Base-by-base conservation (phyloP, 2,329 filamentous ascomycete genomes). In the Colletotrichum somersetense region DNA sequence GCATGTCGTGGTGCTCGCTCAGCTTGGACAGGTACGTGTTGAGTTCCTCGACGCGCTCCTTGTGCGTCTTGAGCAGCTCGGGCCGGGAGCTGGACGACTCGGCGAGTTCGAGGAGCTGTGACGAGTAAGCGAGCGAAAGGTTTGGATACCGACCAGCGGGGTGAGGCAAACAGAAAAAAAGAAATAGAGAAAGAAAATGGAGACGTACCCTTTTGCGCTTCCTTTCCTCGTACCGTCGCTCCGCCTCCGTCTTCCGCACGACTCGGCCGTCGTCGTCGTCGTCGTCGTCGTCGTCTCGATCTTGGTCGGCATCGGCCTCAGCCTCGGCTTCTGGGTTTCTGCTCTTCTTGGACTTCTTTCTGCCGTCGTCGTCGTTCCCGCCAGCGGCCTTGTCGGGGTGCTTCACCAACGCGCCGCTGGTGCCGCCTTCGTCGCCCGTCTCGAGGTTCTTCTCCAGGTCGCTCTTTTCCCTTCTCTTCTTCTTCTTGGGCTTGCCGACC, bases 1-100 rank as follows among this genome's bases (percentile, higher is more conserved):
- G 89, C 95, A 99, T 99, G 80, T 99, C 96, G 82, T 99, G 96
- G 84, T 99, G 96, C 83, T 99, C 96, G 83, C 94, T 97, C 78
- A 99, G 83, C 75, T 91, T 93, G 75, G 94, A 96, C 46, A 99
- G 85, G 81, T 98, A 98, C 74, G 93, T 94, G 81, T 99, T 99
- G 77, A 98, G 85, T 80, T 98, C 95, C 81, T 98, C 95, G 55
- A 99, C 96, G 14, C 94, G 91, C 85, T 99, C 93, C 81, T 98
- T 98, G 82, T 99, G 96, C 40, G 95, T 97, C 86, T 98, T 98
- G 76, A 96, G 89, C 20, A 97, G 92, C 80, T 98, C 95, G 18
- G 92, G 90, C 59, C 86, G 82, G 10, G 85, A 80, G 8, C 83
- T 83, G 2, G 86, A 85, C 4, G 85, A 83, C 79, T 93, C 91